Evolutionary conservation across 306 rosid species (phyloP), one percentile per base, ranked within the genome.

Genomic region (Prunus kanzakura): DNA sequence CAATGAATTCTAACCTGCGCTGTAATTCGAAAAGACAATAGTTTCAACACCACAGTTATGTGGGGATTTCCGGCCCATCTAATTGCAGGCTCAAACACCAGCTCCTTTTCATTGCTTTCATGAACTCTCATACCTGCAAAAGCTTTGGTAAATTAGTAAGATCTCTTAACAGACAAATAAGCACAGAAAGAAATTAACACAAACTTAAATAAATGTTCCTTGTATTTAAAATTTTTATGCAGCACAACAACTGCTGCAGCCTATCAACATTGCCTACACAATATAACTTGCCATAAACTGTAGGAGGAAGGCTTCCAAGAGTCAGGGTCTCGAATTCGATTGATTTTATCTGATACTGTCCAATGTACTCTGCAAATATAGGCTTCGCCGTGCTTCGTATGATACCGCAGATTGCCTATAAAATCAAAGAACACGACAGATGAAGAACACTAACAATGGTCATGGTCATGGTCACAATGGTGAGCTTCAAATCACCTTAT

Each of bases 51-150:
- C 50, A 79, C 12, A 64, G 56, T 65, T 64, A 83, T 71, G 71
- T 75, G 75, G 54, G 86, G 83, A 75, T 79, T 75, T 79, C 83
- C 86, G 4, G 81, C 83, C 81, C 86, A 83, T 71, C 78, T 78
- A 46, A 83, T 66, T 4, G 50, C 65, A 49, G 83, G 75, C 57
- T 83, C 83, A 38, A 83, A 47, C 18, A 79, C 38, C 20, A 79
- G 38, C 29, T 76, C 86, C 38, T 79, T 79, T 65, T 82, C 82
- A 29, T 38, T 64, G 56, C 69, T 69, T 54, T 74, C 83, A 6
- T 74, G 82, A 54, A 82, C 83, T 47, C 80, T 82, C 49, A 82
- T 64, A 70, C 86, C 83, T 82, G 83, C 67, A 69, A 67, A 14
- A 61, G 61, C 12, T 46, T 22, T 19, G 16, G 25, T 7, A 20